Evolutionary conservation across 164 flowering plant genomes (phyloP), one percentile per base, ranked within the genome.

Genomic region (grape (Vitis vinifera)): DNA sequence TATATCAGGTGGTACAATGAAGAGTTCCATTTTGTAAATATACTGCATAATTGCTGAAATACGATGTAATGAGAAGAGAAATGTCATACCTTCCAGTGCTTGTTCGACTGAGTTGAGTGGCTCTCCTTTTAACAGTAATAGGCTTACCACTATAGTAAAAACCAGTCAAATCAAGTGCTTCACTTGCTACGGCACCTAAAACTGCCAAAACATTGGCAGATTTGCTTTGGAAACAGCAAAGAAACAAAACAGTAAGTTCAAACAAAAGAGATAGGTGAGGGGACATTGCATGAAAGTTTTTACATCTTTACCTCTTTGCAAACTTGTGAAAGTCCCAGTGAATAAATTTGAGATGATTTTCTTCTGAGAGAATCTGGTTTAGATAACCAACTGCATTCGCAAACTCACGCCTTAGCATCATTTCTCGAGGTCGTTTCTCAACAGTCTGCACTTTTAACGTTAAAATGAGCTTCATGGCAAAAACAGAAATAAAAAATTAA

Each of bases 311-410:
- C 98, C 89, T 93, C 86, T 93, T 95, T 13, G 98, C 93, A 82
- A 93, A 93, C 73, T 95, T 95, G 81, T 95, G 96, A 66, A 95
- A 93, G 81, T 95, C 99, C 98, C 98, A 93, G 69, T 95, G 99
- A 65, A 95, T 90, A 84, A 95, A 93, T 72, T 84, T 86, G 51
- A 95, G 79, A 74, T 90, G 95, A 58, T 84, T 88, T 70, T 93
- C 94, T 81, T 91, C 98, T 17, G 89, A 66, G 29, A 91, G 79
- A 71, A 89, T 83, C 78, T 91, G 89, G 75, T 95, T 95, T 63
- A 95, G 82, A 77, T 93, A 93, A 37, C 97, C 98, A 79, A 95
- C 94, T 44, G 99, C 99, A 85, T 80, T 88, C 19, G 97, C 88
- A 84, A 93, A 95, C 79, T 93, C 98, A 72, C 98, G 96, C 63